Conservation (phyloP, 2,329 filamentous ascomycete species). For the Colletotrichum noveboracense region DNA sequence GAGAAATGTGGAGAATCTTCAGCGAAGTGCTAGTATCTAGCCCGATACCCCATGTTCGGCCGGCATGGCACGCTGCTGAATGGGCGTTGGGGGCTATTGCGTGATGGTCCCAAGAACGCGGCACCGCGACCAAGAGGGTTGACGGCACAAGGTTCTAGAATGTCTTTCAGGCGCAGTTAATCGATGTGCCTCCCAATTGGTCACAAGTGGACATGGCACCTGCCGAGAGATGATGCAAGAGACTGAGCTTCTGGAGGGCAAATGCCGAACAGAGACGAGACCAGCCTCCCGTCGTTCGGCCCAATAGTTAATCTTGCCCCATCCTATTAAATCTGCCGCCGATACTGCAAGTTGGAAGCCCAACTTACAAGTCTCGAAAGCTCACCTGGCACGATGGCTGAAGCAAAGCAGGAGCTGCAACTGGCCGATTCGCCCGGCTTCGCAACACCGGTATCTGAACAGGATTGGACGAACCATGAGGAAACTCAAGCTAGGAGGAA, state of each 20-base stretch:
- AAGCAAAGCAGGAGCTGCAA: neutral
- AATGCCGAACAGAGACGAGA: neutral
- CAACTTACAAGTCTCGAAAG: no score
- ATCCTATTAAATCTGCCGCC: neutral
- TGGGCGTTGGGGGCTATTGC: neutral
- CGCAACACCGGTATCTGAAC: neutral
- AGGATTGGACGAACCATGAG: conserved; percentile 21
- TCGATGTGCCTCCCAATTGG: neutral
- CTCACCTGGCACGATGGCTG: neutral
- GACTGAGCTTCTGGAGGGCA: neutral
- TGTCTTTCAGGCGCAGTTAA: neutral
- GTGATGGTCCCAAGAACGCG: conserved; percentile 6
- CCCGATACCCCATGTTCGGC: neutral
- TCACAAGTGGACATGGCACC: neutral
- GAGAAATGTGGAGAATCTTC: neutral
- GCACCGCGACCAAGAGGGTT: neutral
- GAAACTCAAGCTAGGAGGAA: conserved; percentile 21
- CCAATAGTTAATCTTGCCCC: neutral
- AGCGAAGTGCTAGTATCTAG: neutral
- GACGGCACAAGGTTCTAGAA: neutral
- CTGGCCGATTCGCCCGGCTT: neutral
- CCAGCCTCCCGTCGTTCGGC: neutral
- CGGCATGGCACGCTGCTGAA: neutral
- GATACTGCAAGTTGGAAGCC: neutral
- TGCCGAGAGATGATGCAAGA: conserved; percentile 2